Percentiles rank a stretch among this genome's conserved stretches.
These are phyloP conservation scores for Ophiocordyceps sinensis DNA, from an alignment of 2,329 filamentous ascomycete species.

Conservation along the genomic window DNA sequence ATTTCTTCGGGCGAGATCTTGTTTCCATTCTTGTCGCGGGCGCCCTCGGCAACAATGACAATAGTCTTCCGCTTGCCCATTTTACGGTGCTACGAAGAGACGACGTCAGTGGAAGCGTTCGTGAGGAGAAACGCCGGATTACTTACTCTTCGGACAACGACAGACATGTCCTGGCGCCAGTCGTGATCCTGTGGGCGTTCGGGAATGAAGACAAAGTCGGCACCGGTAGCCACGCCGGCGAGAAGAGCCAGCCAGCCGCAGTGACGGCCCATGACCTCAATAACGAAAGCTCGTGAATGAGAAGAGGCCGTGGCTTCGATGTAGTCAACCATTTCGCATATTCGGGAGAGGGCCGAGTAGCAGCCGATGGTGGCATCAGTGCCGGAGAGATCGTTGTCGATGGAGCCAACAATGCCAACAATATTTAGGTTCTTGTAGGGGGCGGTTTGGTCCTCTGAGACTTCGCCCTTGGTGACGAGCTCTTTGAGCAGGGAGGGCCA, in stretches of 20 bases:
- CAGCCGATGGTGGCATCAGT: constrained; percentile 96
- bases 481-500: constrained; percentile 84
- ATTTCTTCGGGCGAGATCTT: constrained; percentile 72
- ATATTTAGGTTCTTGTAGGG: constrained; percentile 86
- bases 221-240: constrained; percentile 86
- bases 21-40: constrained; percentile 68
- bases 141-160: constrained; percentile 55
- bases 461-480: constrained; percentile 58
- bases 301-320: constrained; percentile 92
- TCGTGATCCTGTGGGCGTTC: constrained; percentile 79
- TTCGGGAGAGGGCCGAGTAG: constrained; percentile 83
- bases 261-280: constrained; percentile 97
- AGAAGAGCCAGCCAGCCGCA: constrained; percentile 97
- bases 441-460: constrained; percentile 55
- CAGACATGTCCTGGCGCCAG: constrained; percentile 82
- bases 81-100: constrained; percentile 50
- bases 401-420: constrained; percentile 88
- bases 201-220: constrained; percentile 93
- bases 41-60: constrained; percentile 93
- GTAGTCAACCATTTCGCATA: constrained; percentile 92
- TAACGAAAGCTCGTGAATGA: constrained; percentile 90
- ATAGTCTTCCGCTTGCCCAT: constrained; percentile 95
- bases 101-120: constrained; percentile 1
- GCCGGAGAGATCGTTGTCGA: constrained; percentile 95
- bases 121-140: background rate